Percentiles rank a stretch among this genome's conserved stretches.
Evolutionary conservation across 2,329 filamentous ascomycete species (phyloP).

Genomic region (Aspergillus quadrilineatus): DNA sequence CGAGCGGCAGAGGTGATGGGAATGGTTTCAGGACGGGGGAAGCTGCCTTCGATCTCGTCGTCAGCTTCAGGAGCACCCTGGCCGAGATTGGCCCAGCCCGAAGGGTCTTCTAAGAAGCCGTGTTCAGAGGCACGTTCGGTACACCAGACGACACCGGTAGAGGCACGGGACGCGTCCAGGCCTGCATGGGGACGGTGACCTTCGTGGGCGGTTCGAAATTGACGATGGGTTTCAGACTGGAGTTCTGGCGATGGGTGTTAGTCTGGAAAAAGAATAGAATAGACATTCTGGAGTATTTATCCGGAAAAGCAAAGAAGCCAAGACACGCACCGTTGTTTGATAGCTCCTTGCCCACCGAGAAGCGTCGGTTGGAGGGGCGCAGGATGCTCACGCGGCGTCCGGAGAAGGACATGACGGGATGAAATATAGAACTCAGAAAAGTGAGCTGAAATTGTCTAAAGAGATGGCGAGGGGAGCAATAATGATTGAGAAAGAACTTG

Average conservation of each 20-base stretch:
- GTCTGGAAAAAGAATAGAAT: neutral
- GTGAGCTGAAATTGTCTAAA: neutral
- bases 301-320: slow-evolving; percentile 8
- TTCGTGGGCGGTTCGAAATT: slow-evolving; percentile 87
- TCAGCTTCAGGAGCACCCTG: slow-evolving; percentile 94
- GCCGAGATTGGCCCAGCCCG: slow-evolving; percentile 86
- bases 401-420: slow-evolving; percentile 45
- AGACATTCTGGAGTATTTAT: neutral
- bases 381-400: slow-evolving; percentile 47
- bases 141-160: slow-evolving; percentile 88
- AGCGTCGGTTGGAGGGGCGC: slow-evolving; percentile 40
- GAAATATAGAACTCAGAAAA: neutral
- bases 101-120: slow-evolving; percentile 79
- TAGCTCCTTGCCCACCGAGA: slow-evolving; percentile 46
- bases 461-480: neutral
- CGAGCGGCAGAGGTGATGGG: slow-evolving; percentile 74
- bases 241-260: slow-evolving; percentile 57
- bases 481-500: neutral
- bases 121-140: slow-evolving; percentile 74
- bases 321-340: slow-evolving; percentile 45
- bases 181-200: slow-evolving; percentile 89
- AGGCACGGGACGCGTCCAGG: slow-evolving; percentile 81
- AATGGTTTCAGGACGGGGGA: slow-evolving; percentile 74
- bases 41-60: slow-evolving; percentile 86
- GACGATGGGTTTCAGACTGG: slow-evolving; percentile 78